phyloP scores from a whole-genome alignment of 768 basidiomycete genomes.

The Russula lepida region DNA sequence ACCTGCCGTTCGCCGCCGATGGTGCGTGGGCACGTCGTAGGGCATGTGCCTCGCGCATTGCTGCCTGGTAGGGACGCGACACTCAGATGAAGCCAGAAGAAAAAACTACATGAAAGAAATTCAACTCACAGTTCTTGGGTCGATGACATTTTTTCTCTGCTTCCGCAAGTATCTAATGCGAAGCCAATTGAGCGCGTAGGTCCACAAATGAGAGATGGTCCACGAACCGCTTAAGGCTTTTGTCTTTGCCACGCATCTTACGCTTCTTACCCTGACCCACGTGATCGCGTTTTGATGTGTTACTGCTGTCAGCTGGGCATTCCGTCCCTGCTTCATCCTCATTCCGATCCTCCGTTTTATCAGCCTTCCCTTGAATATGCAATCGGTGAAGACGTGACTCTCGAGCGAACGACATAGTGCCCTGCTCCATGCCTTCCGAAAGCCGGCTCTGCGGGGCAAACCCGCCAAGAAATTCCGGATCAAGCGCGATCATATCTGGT shows the following conservation, averaged over 20 bases:
- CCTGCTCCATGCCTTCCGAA: conserved; percentile 39
- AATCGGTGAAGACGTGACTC: conserved; percentile 73
- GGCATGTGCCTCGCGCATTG: conserved; percentile 35
- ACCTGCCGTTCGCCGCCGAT: conserved; percentile 23
- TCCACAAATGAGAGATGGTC: neutral
- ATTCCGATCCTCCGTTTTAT: conserved; percentile 47
- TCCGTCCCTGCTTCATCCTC: conserved; percentile 29
- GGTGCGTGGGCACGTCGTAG: conserved; percentile 29
- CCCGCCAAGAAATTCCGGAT: conserved; percentile 67
- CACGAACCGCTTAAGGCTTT: conserved; percentile 66
- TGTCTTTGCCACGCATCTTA: conserved; percentile 82
- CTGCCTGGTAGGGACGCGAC: conserved; percentile 33
- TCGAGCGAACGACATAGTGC: conserved; percentile 56
- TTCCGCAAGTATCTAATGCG: conserved; percentile 59
- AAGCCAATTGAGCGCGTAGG: neutral
- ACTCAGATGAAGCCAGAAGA: conserved; percentile 11
- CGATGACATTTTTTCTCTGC: conserved; percentile 92
- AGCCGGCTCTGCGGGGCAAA: conserved; percentile 54
- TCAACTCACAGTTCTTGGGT: conserved; percentile 58
- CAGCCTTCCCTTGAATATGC: conserved; percentile 63
- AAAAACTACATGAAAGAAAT: neutral
- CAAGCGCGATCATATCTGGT: conserved; percentile 85
- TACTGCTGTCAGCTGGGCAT: conserved; percentile 31
- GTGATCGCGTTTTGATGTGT: conserved; percentile 25
- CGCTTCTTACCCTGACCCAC: conserved; percentile 59